Conservation (phyloP, 805 yeast species). For the Nakazawaea ernobii region DNA sequence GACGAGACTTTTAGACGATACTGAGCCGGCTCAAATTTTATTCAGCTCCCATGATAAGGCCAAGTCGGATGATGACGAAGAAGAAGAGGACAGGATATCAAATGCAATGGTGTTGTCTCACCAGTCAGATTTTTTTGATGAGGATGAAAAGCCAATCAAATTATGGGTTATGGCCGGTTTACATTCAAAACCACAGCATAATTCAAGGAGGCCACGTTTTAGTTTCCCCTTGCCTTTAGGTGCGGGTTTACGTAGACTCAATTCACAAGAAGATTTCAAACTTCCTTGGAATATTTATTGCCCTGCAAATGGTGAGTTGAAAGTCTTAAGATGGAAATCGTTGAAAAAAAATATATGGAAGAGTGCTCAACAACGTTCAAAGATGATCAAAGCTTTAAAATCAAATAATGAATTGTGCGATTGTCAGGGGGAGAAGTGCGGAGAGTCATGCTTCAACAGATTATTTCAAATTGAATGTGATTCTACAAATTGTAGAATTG, state of each 20-base stretch:
- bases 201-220: constrained; percentile 8
- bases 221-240: constrained; percentile 19
- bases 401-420: constrained; percentile 13
- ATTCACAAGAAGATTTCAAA: constrained; percentile 18
- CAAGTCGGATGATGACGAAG: not conserved
- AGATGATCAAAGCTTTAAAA: constrained; percentile 3
- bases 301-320: constrained; percentile 21
- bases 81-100: not conserved
- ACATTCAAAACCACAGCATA: constrained; percentile 11
- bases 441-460: constrained; percentile 27
- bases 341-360: constrained; percentile 17
- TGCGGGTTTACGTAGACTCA: constrained; percentile 14
- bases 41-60: not conserved
- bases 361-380: constrained; percentile 1
- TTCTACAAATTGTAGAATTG: constrained; percentile 24
- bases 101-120: not conserved
- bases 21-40: not conserved
- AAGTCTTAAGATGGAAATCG: constrained; percentile 24
- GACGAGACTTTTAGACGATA: not conserved
- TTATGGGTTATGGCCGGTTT: constrained; percentile 19
- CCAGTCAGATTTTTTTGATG: not conserved
- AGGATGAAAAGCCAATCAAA: constrained; percentile 11
- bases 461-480: constrained; percentile 29
- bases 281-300: constrained; percentile 29
- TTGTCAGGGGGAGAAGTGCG: constrained; percentile 23